Base-by-base conservation (phyloP, 2,329 filamentous ascomycete genomes). In the Helotiales sp. region DNA sequence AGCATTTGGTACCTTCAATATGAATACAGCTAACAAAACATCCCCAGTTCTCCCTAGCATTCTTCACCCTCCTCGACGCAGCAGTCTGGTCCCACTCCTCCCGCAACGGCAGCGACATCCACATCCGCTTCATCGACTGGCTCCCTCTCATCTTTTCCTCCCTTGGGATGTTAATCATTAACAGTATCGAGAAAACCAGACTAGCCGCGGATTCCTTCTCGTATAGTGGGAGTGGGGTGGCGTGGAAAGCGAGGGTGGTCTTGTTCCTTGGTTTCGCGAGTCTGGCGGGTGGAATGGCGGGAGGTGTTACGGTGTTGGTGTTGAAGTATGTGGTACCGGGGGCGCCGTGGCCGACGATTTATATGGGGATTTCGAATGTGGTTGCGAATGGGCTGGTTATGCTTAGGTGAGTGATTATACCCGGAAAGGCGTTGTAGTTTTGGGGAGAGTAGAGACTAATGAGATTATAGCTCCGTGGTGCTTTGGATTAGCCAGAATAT, bases 401-500 rank as follows among this genome's bases (percentile, higher is more conserved):
- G 53, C 70, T 85, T 55, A 85, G 80, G 80, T 82, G 71, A 63
- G 79, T 73, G 60, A 22, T 44, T 36, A 33, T 29, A 27, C 25
- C 55, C 42, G 13, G 34, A 19, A 24, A 15, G 17, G 15, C 22
- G 30, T 2, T 44, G n/a, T 12, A 19, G 29, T 9, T 3, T 29
- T 15, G n/a, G 24, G 33, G 25, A 15, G 25, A 34, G 52, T 25
- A 10, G 33, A 54, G 24, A n/a, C 65, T 69, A 53, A 69, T 58
- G 24, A 17, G 2, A 19, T n/a, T 34, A 17, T 63, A 84, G 83
- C 73, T 82, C 81, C 22, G 84, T 86, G 48, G 81, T 87, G 59
- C 78, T 88, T 40, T 88, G 85, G 85, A 74, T 88, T 55, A 85
- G 81, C 74, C 85, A 88, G 77, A 88, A 88, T 67, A 87, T 88